phyloP scores from a whole-genome alignment of 2,329 filamentous ascomycete genomes.

The Torrubiellomyces zombiae region DNA sequence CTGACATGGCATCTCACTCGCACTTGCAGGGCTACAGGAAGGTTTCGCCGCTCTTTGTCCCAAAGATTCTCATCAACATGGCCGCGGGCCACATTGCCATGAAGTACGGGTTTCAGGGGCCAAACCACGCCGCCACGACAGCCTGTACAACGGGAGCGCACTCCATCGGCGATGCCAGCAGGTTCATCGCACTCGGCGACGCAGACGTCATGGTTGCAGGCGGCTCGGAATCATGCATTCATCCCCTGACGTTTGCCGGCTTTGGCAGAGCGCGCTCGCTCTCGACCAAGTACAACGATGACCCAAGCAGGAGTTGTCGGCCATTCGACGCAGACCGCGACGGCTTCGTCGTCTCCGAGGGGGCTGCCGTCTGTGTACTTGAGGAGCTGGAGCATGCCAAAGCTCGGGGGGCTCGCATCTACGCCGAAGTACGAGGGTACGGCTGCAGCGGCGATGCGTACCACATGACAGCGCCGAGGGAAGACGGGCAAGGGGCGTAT shows the following conservation, averaged over 20 bases:
- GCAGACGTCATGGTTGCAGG: slow-evolving; percentile 95
- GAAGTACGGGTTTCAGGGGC: slow-evolving; percentile 74
- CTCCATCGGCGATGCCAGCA: slow-evolving; percentile 83
- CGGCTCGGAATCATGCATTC: slow-evolving; percentile 86
- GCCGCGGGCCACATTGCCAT: slow-evolving; percentile 92
- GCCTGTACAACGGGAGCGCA: slow-evolving; percentile 95
- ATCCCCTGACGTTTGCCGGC: slow-evolving; percentile 81
- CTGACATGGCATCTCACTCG: too few relatives aligned
- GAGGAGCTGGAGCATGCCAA: slow-evolving; percentile 85
- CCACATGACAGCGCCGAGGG: slow-evolving; percentile 81
- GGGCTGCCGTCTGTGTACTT: slow-evolving; percentile 71
- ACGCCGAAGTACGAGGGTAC: slow-evolving; percentile 80
- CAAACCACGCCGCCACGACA: slow-evolving; percentile 84
- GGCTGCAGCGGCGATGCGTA: slow-evolving; percentile 81
- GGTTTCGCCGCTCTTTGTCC: slow-evolving; percentile 85
- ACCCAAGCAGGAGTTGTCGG: slow-evolving; percentile 54
- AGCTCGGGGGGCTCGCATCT: slow-evolving; percentile 60
- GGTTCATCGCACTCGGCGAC: slow-evolving; percentile 81
- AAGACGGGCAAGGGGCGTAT: slow-evolving; percentile 66
- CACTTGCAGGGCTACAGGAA: slow-evolving; percentile 67
- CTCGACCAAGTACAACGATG: slow-evolving; percentile 62
- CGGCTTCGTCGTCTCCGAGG: slow-evolving; percentile 89
- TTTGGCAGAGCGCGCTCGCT: slow-evolving; percentile 80
- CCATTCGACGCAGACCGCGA: slow-evolving; percentile 69
- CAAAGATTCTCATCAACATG: slow-evolving; percentile 83